Base-by-base conservation (phyloP, 768 basidiomycete genomes). In the Cystobasidium ongulense region DNA sequence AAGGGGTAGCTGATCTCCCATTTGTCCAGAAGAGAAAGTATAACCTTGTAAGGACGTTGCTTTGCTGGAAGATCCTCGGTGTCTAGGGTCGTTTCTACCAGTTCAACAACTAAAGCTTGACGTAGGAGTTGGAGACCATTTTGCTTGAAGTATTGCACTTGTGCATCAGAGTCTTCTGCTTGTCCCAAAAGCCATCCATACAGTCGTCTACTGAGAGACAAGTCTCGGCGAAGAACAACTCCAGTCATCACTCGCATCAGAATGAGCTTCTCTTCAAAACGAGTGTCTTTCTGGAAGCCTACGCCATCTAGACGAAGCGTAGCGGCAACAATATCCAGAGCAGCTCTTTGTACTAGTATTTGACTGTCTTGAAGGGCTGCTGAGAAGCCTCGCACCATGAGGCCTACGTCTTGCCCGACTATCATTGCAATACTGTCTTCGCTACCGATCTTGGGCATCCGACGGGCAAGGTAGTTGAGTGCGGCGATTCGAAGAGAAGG, bases 291-390 rank as follows among this genome's bases (percentile, higher is more conserved):
- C 74, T 85, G 86, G 61, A 93, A 85, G 0, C 88, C 87, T 1
- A 84, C 81, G 68, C 90, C 88, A 78, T 93, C 88, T 17, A 92
- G 81, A 29, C 86, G 86, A 78, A 94, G 83, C 0, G 88, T 87
- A 76, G 90, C 88, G 11, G 89, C 81, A 1, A 98, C 84, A 52
- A 96, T 85, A 80, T 99, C 95, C 61, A 99, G 84, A 0, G 88
- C 89, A 18, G 88, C 87, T 73, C 96, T 83, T 75, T 92, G 87
- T 23, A 98, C 96, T 27, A 99, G 86, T 21, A 94, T 84, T 77
- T 95, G 92, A 76, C 92, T 89, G 77, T 98, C 96, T 80, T 92
- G 91, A n/a, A 99, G 83, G 0, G 90, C 90, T 7, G 92, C 87
- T 1, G 92, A 85, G 74, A 97, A 91, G 0, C 91, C 95, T 57